These are phyloP conservation scores for Medicago arabica DNA, from an alignment of 306 rosid species.

Conservation along the genomic window DNA sequence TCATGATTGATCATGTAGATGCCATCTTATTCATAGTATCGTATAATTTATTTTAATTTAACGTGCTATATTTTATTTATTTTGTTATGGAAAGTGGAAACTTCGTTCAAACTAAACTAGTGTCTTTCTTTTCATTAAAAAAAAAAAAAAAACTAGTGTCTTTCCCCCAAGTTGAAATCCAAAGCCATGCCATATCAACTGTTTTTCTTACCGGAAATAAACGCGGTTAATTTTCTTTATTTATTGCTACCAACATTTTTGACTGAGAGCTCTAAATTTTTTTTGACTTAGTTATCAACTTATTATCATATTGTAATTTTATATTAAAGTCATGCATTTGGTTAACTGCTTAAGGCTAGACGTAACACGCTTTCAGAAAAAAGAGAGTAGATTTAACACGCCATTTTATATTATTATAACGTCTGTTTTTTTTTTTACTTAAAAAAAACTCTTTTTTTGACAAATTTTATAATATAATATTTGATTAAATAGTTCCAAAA, in stretches of 20 bases:
- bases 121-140: background rate
- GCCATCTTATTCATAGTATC: background rate
- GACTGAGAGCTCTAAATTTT: background rate
- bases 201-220: background rate
- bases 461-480: background rate
- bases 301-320: background rate
- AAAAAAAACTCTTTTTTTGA: too few relatives aligned
- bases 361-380: background rate
- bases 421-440: too few relatives aligned
- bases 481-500: background rate
- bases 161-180: too few relatives aligned
- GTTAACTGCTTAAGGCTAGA: background rate
- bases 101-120: slow-evolving; percentile 4
- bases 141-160: too few relatives aligned
- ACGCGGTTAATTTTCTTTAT: too few relatives aligned
- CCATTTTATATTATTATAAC: too few relatives aligned
- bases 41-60: background rate
- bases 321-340: background rate
- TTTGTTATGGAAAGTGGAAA: background rate
- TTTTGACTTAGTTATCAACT: background rate
- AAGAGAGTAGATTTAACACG: background rate
- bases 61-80: background rate
- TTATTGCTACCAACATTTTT: background rate
- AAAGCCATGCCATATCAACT: background rate
- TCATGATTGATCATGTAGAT: slow-evolving; percentile 11